A percentile compares a stretch with the other conserved stretches of the same genome.
Evolutionary conservation across 495 filamentous ascomycete genomes (phyloP).

Genomic region (Margaritispora aquatica): DNA sequence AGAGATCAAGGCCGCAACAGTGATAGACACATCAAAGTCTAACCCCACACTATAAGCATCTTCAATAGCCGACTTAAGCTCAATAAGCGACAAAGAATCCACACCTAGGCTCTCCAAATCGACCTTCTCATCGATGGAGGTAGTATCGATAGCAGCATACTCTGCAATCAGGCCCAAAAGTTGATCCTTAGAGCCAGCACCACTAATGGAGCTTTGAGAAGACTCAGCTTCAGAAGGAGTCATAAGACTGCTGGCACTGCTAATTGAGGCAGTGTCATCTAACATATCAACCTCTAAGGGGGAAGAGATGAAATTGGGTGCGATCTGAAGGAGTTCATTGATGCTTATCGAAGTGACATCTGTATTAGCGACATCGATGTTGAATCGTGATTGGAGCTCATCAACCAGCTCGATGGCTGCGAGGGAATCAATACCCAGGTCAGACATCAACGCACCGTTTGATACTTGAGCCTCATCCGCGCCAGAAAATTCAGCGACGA

Average conservation of each 20-base stretch:
- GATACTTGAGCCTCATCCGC: not conserved
- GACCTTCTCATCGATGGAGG: not conserved
- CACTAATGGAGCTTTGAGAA: not conserved
- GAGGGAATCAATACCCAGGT: conserved; percentile 36
- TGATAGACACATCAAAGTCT: not conserved
- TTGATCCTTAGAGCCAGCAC: not conserved
- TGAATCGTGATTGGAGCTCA: conserved; percentile 13
- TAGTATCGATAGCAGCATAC: not conserved
- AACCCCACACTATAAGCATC: not conserved
- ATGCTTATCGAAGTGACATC: not conserved
- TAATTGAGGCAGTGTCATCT: not conserved
- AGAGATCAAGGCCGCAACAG: not conserved
- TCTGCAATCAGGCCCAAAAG: not conserved
- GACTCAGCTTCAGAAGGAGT: not conserved
- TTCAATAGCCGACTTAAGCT: not conserved
- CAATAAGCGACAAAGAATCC: conserved; percentile 1
- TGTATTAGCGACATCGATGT: not conserved
- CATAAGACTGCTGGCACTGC: not conserved
- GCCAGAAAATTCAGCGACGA: not conserved
- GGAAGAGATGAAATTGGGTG: not conserved
- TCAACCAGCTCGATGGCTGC: conserved; percentile 22
- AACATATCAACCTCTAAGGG: not conserved
- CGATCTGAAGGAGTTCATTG: not conserved
- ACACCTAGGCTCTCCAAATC: not conserved
- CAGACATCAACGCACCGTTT: conserved; percentile 6